A percentile compares a stretch with the other conserved stretches of the same genome.
Evolutionary conservation across 2,329 filamentous ascomycete species (phyloP).

Genomic region (Lanzia echinophila): DNA sequence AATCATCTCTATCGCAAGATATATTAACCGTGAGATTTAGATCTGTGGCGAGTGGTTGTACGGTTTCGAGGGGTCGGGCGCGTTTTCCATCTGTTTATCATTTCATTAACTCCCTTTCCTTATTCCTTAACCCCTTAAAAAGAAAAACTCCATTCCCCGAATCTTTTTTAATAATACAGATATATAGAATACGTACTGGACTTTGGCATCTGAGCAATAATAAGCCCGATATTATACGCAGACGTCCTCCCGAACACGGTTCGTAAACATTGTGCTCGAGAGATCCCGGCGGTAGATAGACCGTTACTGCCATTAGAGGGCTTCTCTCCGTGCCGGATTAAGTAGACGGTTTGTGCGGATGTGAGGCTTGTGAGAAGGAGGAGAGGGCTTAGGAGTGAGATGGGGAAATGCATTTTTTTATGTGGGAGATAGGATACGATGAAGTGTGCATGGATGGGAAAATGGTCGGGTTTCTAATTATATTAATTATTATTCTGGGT

Average conservation of each 20-base stretch:
- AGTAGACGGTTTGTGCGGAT: constrained; percentile 42
- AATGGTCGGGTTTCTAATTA: no score
- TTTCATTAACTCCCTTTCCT: no score
- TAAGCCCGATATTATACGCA: constrained; percentile 48
- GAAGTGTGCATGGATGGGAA: no score
- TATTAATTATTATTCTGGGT: no score
- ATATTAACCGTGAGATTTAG: constrained; percentile 49
- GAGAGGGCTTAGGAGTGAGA: no score
- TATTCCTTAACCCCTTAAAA: no score
- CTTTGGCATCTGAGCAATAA: constrained; percentile 51
- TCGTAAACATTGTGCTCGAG: constrained; percentile 54
- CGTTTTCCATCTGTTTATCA: constrained; percentile 40
- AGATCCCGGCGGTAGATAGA: constrained; percentile 42
- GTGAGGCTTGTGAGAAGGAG: background rate
- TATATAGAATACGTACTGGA: constrained; percentile 34
- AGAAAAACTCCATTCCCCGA: no score
- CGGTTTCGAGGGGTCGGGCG: constrained; percentile 49
- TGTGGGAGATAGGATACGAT: no score
- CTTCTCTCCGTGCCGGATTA: constrained; percentile 61
- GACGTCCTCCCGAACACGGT: constrained; percentile 47
- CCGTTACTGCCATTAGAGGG: constrained; percentile 42
- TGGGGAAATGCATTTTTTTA: no score
- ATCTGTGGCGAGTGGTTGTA: constrained; percentile 48
- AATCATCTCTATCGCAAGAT: constrained; percentile 49
- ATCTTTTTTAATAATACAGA: no score